Evolutionary conservation across 331 rosid genomes (phyloP), one percentile per base, ranked within the genome.

Genomic region (Quercus phellos): DNA sequence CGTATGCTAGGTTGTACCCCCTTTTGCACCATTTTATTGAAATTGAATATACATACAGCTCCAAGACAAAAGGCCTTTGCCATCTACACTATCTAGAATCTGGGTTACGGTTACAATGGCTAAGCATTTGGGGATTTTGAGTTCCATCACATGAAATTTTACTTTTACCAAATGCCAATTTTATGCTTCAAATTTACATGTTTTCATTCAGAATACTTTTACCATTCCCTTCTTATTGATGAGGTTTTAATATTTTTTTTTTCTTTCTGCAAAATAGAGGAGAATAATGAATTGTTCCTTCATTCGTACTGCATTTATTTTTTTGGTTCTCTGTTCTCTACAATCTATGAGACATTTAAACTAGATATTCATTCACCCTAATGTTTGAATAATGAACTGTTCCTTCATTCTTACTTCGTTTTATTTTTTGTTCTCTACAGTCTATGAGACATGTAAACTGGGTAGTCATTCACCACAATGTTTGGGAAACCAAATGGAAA

Each of bases 341-440:
- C 94, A 92, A 97, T 92, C 63, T 94, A 92, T 72, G 99, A 94
- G 89, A 94, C 93, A 46, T 94, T 98, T 93, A 92, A 94, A 86
- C 88, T 94, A 51, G 98, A 98, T 70, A 90, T 93, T 77, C 99
- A 94, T 89, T 87, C 85, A 71, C 98, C 99, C 4, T 91, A 87
- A 79, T 90, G 79, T 82, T 85, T 68, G 80, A 38, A 38, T 38
- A 38, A 38, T 38, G 46, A 38, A 38, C 46, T 38, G 46, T 38
- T 38, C 46, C 46, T 38, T 38, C 19, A 55, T 26, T 78, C 78
- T 75, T 75, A 56, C 56, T 51, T 46, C 55, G 1, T 21, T 54
- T 55, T 77, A 29, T 3, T 74, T 74, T 34, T 66, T 66, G 27
- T 69, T 60, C 70, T 82, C 78, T 77, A 66, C 94, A 94, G 99